Evolutionary conservation across 345 rosid species (phyloP), one percentile per base, ranked within the genome.

Genomic region (Aegle marmelos): DNA sequence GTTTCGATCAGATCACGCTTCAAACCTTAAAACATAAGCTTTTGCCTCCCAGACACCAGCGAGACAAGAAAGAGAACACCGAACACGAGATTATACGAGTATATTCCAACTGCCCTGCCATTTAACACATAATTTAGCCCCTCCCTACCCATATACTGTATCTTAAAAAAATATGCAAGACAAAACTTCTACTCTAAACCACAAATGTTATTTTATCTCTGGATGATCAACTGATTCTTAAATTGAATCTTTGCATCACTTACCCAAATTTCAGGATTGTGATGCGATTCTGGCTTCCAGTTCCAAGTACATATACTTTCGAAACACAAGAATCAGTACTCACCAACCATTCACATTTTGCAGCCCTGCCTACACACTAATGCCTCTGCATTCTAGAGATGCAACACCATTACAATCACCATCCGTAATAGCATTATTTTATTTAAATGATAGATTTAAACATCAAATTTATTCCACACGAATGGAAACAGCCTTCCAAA

Each of bases 341-440:
- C n/a, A 2, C 80, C 75, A 34, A 61, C 36, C 58, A 71, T 80
- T 73, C 11, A 74, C n/a, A 33, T 74, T 69, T 65, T 71, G 53
- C 28, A 74, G 45, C 79, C 68, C 62, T 39, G 33, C 67, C 86
- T 76, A 33, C 17, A 53, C 58, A 50, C 73, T 16, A 56, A 65
- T 60, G 41, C 70, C 10, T 39, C 73, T 24, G 63, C 78, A 13
- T 75, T 78, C 58, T 68, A 80, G 5, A 75, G 72, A 25, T 80
- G 72, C 77, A 80, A 14, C 6, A 72, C 73, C 73, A 78, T 81
- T 36, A 75, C 68, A 56, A 78, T 68, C 71, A 73, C 68, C 79
- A 85, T 33, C 53, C 21, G 17, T 19, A 24, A 80, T 34, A 53
- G 72, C 70, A 83, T 2, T 36, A 68, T 30, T 19, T 73, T 21